phyloP scores from a whole-genome alignment of 768 basidiomycete species.

The Trametes cinnabarina region DNA sequence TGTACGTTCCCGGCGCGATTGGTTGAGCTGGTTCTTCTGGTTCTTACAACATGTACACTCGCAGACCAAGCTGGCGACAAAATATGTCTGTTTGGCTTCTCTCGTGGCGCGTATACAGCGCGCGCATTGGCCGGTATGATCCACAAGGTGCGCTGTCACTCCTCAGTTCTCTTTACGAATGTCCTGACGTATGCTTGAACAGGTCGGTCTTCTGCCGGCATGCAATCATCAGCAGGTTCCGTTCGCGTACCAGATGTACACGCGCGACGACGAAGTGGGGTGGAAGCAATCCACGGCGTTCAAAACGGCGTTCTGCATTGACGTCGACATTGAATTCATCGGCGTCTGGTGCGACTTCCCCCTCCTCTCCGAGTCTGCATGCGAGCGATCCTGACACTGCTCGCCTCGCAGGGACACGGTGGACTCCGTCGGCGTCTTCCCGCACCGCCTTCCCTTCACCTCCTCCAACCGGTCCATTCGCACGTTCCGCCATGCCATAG shows the following conservation, averaged over 20 bases:
- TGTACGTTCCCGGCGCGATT: too few relatives aligned
- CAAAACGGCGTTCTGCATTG: slow-evolving; percentile 72
- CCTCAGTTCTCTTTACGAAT: not conserved
- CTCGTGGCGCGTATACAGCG: slow-evolving; percentile 69
- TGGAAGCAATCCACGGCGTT: slow-evolving; percentile 67
- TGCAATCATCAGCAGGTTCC: slow-evolving; percentile 75
- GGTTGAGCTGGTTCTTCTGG: too few relatives aligned
- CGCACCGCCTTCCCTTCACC: slow-evolving; percentile 64
- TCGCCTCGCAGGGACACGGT: slow-evolving; percentile 62
- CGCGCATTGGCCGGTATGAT: slow-evolving; percentile 76
- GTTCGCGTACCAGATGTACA: slow-evolving; percentile 78
- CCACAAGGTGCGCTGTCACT: slow-evolving; percentile 47
- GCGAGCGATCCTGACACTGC: not conserved
- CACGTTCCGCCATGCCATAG: slow-evolving; percentile 67
- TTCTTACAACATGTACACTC: not conserved
- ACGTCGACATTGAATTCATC: slow-evolving; percentile 69
- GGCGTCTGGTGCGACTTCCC: slow-evolving; percentile 58
- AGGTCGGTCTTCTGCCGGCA: slow-evolving; percentile 70
- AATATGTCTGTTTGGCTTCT: slow-evolving; percentile 80
- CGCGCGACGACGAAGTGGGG: slow-evolving; percentile 50
- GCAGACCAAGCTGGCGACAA: slow-evolving; percentile 68
- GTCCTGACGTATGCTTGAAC: too few relatives aligned
- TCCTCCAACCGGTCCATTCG: slow-evolving; percentile 57
- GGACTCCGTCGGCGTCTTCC: slow-evolving; percentile 61
- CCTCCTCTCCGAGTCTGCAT: too few relatives aligned